These are phyloP conservation scores for Platanus orientalis DNA, from an alignment of 164 flowering plant species.

Conservation along the genomic window DNA sequence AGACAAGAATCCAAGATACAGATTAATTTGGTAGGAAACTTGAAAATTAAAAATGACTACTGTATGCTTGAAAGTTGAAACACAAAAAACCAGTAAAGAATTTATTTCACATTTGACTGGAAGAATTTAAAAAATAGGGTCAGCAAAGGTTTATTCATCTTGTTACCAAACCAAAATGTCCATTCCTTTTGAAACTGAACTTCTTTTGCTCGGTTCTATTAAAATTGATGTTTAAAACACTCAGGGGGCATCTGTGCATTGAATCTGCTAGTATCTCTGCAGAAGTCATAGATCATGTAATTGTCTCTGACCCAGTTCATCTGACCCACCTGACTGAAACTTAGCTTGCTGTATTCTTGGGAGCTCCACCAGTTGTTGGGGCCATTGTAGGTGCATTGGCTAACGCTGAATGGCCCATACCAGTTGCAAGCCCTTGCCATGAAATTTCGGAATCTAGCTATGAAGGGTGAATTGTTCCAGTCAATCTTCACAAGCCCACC, in stretches of 20 bases:
- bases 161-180: neutral
- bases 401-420: conserved; percentile 46
- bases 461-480: conserved; percentile 67
- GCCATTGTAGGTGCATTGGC: conserved; percentile 35
- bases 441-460: conserved; percentile 39
- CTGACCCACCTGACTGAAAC: conserved; percentile 30
- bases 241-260: too few species aligned
- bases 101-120: neutral
- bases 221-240: conserved; percentile 48
- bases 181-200: neutral
- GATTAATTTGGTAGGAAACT: neutral
- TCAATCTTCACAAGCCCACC: conserved; percentile 63
- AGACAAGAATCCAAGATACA: too few species aligned
- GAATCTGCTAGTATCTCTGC: too few species aligned
- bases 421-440: conserved; percentile 59
- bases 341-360: conserved; percentile 33
- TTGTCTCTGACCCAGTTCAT: conserved; percentile 61
- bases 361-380: conserved; percentile 69
- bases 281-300: too few species aligned
- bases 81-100: neutral
- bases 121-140: conserved; percentile 3
- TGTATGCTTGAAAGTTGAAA: neutral
- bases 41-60: neutral
- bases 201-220: conserved; percentile 1
- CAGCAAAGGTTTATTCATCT: conserved; percentile 9